Conservation (phyloP, 2,329 filamentous ascomycete genomes). For the Aspergillus sp. region DNA sequence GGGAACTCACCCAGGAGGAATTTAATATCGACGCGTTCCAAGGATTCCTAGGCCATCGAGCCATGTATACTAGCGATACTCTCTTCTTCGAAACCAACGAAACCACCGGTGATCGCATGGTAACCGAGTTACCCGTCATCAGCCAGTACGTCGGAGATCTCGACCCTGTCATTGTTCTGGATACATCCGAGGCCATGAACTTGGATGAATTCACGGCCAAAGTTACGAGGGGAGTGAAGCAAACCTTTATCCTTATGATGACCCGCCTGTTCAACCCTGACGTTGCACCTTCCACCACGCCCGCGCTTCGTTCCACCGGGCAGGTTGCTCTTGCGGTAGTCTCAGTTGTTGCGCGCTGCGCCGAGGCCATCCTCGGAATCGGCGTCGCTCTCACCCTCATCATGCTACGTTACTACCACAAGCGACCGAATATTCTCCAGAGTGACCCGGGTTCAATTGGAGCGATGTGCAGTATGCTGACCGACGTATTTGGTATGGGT, state of each 20-base stretch:
- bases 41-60: slow-evolving; percentile 28
- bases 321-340: slow-evolving; percentile 33
- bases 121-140: slow-evolving; percentile 33
- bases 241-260: slow-evolving; percentile 54
- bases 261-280: slow-evolving; percentile 33
- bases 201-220: slow-evolving; percentile 27
- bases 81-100: slow-evolving; percentile 30
- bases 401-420: slow-evolving; percentile 29
- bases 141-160: slow-evolving; percentile 32
- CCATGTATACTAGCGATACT: slow-evolving; percentile 35
- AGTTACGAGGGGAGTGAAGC: slow-evolving; percentile 52
- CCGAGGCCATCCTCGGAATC: slow-evolving; percentile 30
- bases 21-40: slow-evolving; percentile 35
- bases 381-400: slow-evolving; percentile 23
- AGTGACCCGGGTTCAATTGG: slow-evolving; percentile 35
- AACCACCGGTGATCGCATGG: slow-evolving; percentile 25
- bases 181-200: slow-evolving; percentile 30
- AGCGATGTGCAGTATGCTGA: slow-evolving; percentile 36
- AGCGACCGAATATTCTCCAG: slow-evolving; percentile 30
- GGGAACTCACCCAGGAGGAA: slow-evolving; percentile 5
- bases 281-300: slow-evolving; percentile 17
- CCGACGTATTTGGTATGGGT: slow-evolving; percentile 28
- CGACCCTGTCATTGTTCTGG: slow-evolving; percentile 29
- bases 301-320: slow-evolving; percentile 23
- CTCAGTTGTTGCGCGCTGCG: slow-evolving; percentile 26